Conservation (phyloP, 2,329 filamentous ascomycete genomes). For the Curvularia eragrostidis region DNA sequence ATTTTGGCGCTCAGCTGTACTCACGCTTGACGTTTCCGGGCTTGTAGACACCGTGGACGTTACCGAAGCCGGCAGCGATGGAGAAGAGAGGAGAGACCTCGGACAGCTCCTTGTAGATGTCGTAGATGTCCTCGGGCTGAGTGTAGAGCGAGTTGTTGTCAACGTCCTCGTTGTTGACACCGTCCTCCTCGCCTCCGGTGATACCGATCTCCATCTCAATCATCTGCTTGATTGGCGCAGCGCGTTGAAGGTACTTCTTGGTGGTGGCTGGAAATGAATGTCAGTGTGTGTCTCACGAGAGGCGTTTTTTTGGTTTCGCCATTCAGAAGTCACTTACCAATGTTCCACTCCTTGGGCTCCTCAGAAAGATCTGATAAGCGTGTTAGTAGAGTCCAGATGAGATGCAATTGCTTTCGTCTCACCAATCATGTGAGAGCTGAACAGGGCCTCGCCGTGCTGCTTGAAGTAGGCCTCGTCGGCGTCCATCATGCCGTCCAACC, state of each 20-base stretch:
- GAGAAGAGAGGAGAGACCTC: constrained; percentile 94
- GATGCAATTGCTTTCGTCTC: neutral
- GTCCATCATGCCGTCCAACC: constrained; percentile 77
- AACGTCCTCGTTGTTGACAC: constrained; percentile 61
- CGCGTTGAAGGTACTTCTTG: constrained; percentile 76
- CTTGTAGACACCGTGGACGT: constrained; percentile 76
- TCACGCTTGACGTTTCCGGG: constrained; percentile 57
- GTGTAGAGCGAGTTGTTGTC: constrained; percentile 70
- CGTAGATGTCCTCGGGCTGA: constrained; percentile 39
- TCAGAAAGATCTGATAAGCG: constrained; percentile 68
- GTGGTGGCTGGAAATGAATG: constrained; percentile 68
- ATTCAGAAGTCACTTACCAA: constrained; percentile 49
- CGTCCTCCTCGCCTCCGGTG: constrained; percentile 96
- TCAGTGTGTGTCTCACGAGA: neutral
- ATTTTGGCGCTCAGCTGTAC: neutral
- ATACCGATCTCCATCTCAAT: constrained; percentile 91
- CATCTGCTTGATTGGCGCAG: constrained; percentile 94
- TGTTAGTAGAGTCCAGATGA: neutral
- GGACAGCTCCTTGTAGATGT: constrained; percentile 67
- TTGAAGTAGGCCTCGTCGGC: constrained; percentile 97
- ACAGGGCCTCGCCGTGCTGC: constrained; percentile 66
- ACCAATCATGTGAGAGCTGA: constrained; percentile 91
- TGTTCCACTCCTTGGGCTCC: constrained; percentile 80
- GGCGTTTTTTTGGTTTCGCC: neutral
- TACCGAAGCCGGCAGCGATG: constrained; percentile 83